Evolutionary conservation across 257 asterid genomes (phyloP).

Genomic region (Capsicum pubescens): DNA sequence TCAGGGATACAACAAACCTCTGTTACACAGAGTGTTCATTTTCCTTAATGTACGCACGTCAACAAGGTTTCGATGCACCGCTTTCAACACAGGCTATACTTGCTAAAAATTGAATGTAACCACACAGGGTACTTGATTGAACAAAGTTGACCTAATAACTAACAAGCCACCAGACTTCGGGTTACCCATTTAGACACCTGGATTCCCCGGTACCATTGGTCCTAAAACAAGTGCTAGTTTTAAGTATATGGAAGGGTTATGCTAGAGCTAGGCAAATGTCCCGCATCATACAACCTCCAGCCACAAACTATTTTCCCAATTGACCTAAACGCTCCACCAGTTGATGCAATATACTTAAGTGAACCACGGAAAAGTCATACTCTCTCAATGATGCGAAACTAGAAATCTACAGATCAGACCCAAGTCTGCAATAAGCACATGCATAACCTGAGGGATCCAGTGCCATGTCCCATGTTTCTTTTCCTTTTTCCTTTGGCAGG

Average conservation of each 20-base stretch:
- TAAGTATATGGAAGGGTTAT: background rate
- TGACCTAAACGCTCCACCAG: background rate
- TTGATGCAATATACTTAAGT: background rate
- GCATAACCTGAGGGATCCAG: background rate
- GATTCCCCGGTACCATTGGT: background rate
- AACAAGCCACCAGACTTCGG: background rate
- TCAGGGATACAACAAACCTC: constrained; percentile 2
- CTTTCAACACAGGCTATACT: background rate
- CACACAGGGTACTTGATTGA: constrained; percentile 10
- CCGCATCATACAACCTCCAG: constrained; percentile 4
- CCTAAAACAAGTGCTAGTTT: background rate
- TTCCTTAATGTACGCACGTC: background rate
- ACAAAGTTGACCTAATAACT: background rate
- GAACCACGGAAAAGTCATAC: background rate
- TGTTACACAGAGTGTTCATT: background rate
- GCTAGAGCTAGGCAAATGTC: background rate
- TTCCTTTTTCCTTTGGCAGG: background rate
- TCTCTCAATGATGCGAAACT: background rate
- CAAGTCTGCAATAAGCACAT: background rate
- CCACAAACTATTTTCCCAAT: constrained; percentile 5
- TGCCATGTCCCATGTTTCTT: background rate
- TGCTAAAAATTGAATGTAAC: background rate
- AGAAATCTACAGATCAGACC: background rate
- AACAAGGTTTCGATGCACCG: background rate
- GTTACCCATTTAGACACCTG: background rate